Conservation (phyloP, 1,284 basidiomycete species). For the Moesziomyces aphidis region DNA sequence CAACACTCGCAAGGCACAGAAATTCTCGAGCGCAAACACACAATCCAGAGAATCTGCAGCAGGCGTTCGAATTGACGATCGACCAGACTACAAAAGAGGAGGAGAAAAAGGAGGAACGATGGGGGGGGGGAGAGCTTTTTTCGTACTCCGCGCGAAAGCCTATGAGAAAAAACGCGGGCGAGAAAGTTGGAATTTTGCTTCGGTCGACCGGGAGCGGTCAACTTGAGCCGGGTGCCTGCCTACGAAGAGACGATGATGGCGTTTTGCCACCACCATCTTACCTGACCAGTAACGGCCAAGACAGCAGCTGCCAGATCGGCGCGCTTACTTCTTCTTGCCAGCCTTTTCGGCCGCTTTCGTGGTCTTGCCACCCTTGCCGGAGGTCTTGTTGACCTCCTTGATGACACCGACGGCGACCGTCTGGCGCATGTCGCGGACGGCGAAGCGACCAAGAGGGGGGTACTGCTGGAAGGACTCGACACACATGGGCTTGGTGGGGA, state of each 20-base stretch:
- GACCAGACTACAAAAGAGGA: no score
- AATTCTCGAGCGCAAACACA: no score
- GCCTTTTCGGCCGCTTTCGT: conserved; percentile 97
- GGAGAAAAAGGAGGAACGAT: no score
- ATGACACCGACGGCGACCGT: conserved; percentile 88
- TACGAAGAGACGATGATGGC: background rate
- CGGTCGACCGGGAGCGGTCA: no score
- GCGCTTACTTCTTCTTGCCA: conserved; percentile 64
- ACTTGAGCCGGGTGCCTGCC: background rate
- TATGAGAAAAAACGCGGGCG: conserved; percentile 27
- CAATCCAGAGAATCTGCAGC: no score
- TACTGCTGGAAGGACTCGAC: conserved; percentile 98
- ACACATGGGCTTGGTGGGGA: conserved; percentile 97
- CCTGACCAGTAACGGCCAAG: no score
- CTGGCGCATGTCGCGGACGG: conserved; percentile 72
- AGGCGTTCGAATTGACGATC: no score
- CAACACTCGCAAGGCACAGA: no score
- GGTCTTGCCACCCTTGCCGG: conserved; percentile 72
- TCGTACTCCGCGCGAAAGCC: conserved; percentile 44
- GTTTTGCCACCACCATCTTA: background rate
- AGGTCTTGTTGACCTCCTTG: conserved; percentile 71
- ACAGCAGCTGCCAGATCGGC: no score
- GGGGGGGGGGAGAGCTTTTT: no score
- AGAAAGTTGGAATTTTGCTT: conserved; percentile 1
- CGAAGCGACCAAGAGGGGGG: conserved; percentile 98